Evolutionary conservation across 805 yeast genomes (phyloP).

Genomic region (Yamadazyma philogaea): DNA sequence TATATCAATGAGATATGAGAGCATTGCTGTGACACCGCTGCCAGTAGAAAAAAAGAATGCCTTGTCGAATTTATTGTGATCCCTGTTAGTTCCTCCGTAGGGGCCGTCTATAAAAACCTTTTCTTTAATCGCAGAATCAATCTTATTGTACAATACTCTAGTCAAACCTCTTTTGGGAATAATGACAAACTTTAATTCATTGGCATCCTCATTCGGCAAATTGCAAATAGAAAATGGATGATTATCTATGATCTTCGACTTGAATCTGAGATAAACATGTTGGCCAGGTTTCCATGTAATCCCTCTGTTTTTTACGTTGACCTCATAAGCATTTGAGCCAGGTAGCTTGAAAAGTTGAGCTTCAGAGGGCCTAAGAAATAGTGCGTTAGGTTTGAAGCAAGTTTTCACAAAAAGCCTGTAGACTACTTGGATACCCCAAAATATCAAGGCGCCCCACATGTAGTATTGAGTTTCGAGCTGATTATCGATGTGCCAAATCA

Average conservation of each 20-base stretch:
- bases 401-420: slow-evolving; percentile 47
- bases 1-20: slow-evolving; percentile 40
- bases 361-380: slow-evolving; percentile 36
- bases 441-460: slow-evolving; percentile 48
- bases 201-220: slow-evolving; percentile 16
- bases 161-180: slow-evolving; percentile 50
- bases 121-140: slow-evolving; percentile 27
- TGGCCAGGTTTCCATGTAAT: slow-evolving; percentile 54
- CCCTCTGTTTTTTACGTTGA: slow-evolving; percentile 32
- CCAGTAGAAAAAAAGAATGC: slow-evolving; percentile 46
- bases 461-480: slow-evolving; percentile 38
- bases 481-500: slow-evolving; percentile 44
- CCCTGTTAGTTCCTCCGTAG: slow-evolving; percentile 52
- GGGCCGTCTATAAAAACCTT: slow-evolving; percentile 53
- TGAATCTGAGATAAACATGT: slow-evolving; percentile 49
- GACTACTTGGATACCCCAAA: slow-evolving; percentile 49
- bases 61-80: slow-evolving; percentile 43
- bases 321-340: slow-evolving; percentile 25
- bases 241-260: slow-evolving; percentile 43
- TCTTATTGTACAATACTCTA: slow-evolving; percentile 24
- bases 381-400: slow-evolving; percentile 41
- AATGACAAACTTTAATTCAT: slow-evolving; percentile 42
- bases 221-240: slow-evolving; percentile 57
- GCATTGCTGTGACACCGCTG: slow-evolving; percentile 49
- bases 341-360: slow-evolving; percentile 28